Conservation (phyloP, 2,329 filamentous ascomycete species). For the Xylaria sp. region DNA sequence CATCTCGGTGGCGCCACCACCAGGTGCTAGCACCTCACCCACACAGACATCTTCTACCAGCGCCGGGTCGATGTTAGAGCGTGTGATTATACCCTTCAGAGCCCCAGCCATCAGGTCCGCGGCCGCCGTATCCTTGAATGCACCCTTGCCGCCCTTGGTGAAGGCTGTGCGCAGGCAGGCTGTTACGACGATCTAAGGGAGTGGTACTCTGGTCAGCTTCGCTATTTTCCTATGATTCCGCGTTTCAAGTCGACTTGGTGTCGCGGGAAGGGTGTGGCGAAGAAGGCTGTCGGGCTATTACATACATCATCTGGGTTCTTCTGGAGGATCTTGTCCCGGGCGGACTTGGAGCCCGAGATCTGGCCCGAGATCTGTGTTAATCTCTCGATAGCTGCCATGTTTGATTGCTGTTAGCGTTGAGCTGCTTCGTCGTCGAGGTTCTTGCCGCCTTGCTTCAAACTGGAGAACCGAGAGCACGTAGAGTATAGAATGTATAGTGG, state of each 20-base stretch:
- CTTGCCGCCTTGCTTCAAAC: conserved; percentile 7
- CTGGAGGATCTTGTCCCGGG: conserved; percentile 68
- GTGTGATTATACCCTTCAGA: conserved; percentile 82
- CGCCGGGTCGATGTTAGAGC: conserved; percentile 87
- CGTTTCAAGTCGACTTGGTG: not conserved
- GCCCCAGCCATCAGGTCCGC: conserved; percentile 87
- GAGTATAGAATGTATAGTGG: conserved; percentile 7
- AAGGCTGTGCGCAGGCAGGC: conserved; percentile 91
- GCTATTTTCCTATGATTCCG: not conserved
- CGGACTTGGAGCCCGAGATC: conserved; percentile 60
- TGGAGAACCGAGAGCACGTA: not conserved
- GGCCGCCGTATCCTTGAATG: conserved; percentile 93
- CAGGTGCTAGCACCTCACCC: conserved; percentile 89
- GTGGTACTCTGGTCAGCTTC: conserved; percentile 21
- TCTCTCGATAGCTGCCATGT: conserved; percentile 63
- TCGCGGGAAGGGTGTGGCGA: not conserved
- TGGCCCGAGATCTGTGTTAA: conserved; percentile 71
- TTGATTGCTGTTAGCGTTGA: conserved; percentile 25
- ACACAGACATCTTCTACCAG: conserved; percentile 94
- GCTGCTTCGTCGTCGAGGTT: not conserved
- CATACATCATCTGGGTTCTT: conserved; percentile 75
- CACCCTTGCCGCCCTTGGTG: conserved; percentile 92
- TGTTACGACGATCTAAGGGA: conserved; percentile 81
- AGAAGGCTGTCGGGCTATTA: not conserved
- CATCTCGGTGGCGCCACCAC: conserved; percentile 96